phyloP scores from a whole-genome alignment of 2,329 filamentous ascomycete genomes.

The Botrytis elliptica region DNA sequence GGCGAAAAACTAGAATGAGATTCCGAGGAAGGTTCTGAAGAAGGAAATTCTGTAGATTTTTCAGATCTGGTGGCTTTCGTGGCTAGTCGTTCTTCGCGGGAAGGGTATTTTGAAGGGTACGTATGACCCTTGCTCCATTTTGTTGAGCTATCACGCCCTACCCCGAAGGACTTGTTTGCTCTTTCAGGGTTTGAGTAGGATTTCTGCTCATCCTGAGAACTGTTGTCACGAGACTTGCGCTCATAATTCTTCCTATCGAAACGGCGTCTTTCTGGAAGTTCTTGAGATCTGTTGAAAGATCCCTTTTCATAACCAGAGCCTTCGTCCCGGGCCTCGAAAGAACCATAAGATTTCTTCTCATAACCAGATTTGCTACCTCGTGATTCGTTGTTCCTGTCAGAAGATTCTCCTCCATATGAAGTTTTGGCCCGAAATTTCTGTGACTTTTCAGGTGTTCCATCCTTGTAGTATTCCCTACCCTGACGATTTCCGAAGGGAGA shows the following conservation, averaged over 20 bases:
- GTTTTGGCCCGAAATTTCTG: neutral
- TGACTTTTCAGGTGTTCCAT: neutral
- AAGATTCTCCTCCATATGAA: neutral
- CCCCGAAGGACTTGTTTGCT: neutral
- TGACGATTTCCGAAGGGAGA: neutral
- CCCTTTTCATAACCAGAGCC: neutral
- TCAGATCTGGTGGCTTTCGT: neutral
- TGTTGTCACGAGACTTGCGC: neutral
- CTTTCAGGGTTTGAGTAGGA: neutral
- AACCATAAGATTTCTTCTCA: constrained; percentile 2
- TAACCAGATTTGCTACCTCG: neutral
- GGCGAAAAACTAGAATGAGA: neutral
- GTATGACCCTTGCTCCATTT: neutral
- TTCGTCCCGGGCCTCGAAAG: neutral
- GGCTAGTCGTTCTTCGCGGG: constrained; percentile 3
- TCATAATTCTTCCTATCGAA: neutral
- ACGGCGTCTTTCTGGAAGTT: neutral
- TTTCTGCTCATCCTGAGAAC: neutral
- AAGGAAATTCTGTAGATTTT: neutral
- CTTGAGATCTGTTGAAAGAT: neutral
- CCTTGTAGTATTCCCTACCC: neutral
- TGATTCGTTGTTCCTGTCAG: neutral
- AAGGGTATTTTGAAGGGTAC: constrained; percentile 2
- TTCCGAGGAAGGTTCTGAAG: neutral
- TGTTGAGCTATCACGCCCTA: neutral